Base-by-base conservation (phyloP, 345 rosid genomes). In the Linum tenue region DNA sequence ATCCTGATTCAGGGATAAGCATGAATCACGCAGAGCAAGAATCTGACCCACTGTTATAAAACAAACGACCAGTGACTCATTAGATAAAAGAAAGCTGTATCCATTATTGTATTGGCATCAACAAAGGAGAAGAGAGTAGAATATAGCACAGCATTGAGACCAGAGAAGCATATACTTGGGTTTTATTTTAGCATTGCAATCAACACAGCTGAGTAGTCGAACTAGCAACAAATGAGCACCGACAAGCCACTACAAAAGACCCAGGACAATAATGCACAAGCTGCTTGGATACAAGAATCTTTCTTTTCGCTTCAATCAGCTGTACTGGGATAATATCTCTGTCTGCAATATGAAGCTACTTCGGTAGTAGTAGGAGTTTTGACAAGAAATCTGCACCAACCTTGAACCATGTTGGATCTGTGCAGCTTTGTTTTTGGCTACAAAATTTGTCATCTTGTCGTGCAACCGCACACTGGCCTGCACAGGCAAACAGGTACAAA, bases 361-460 rank as follows among this genome's bases (percentile, higher is more conserved):
- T 22, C 31, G 31, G 31, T 22, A 22, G 31, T 22, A 22, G 31
- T 22, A 10, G 53, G 53, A 5, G 3, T 9, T 17, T 16, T 57
- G 36, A 61, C 17, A 37, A 31, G 56, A 39, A 70, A 14, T 31
- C 64, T 55, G 62, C 68, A 83, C 90, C 56, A 67, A 87, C 97
- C 95, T 89, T 70, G 91, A 85, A 80, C 95, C 88, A 69, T 86
- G 90, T 67, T 94, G 97, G 73, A 95, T 85, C 73, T 95, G 97
- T 65, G 99, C 99, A 66, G 99, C 99, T 83, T 91, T 95, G 74
- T 95, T 95, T 69, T 91, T 95, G 8, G 94, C 83, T 72, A 95
- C 70, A 67, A 95, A 95, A 78, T 68, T 87, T 64, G 91, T 84
- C 99, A 91, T 95, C 87, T 91, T 95, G 74, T 91, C 94, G 60